Conservation (phyloP, 129 eudicot species). For the carrot (Daucus carota) region DH1_v3.0 NC_030384.2:33367001-33367500, state of each 20-base stretch:
- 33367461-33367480: no score
- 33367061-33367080: not conserved
- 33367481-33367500: no score
- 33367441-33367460: no score
- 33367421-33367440: no score
- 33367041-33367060: not conserved
- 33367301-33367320: not conserved
- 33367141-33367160: not conserved
- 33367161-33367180: not conserved
- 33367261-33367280: not conserved
- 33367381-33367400: no score
- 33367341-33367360: not conserved
- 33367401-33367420: no score
- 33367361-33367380: not conserved
- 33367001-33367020: constrained; percentile 73
- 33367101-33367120: not conserved
- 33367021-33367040: no score
- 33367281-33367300: not conserved
- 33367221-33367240: not conserved
- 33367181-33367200: not conserved
- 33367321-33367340: not conserved
- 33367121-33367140: not conserved
- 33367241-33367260: not conserved
- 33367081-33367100: not conserved
- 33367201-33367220: not conserved